Evolutionary conservation across 2,329 filamentous ascomycete species (phyloP).

Genomic region (Teratosphaeria epicoccoides): DNA sequence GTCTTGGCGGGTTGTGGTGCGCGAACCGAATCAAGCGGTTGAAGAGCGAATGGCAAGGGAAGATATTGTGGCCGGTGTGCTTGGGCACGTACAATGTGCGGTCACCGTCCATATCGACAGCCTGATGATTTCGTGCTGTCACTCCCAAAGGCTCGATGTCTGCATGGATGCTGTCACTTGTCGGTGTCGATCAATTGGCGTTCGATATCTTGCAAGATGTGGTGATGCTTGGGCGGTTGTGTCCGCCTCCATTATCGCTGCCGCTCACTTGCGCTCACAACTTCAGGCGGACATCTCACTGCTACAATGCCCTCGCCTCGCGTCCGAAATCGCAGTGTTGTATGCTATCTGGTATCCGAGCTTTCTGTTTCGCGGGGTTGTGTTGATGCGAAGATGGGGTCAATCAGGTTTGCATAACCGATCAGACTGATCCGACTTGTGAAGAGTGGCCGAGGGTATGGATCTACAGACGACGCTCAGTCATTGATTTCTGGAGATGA

Average conservation of each 20-base stretch:
- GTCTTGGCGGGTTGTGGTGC: slow-evolving; percentile 22
- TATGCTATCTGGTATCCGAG: not conserved
- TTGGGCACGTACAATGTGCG: slow-evolving; percentile 15
- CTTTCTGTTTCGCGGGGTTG: not conserved
- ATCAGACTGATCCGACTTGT: too few species aligned
- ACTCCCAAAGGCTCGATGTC: not conserved
- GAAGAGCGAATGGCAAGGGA: slow-evolving; percentile 29
- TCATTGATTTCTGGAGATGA: not conserved
- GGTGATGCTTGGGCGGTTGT: not conserved
- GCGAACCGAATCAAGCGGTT: slow-evolving; percentile 32
- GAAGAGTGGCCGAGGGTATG: not conserved
- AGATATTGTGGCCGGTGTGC: slow-evolving; percentile 15
- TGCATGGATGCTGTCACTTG: not conserved
- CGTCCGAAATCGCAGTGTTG: not conserved
- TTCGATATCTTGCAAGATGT: not conserved
- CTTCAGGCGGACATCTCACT: not conserved
- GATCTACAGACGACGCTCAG: not conserved
- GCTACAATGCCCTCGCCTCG: not conserved
- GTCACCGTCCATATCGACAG: slow-evolving; percentile 12
- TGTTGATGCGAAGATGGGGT: not conserved
- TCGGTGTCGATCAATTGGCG: not conserved
- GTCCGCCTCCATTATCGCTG: not conserved
- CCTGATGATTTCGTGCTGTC: not conserved
- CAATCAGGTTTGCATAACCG: not conserved
- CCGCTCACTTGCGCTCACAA: not conserved